A percentile compares a stretch with the other conserved stretches of the same genome.
Evolutionary conservation across 2,329 filamentous ascomycete genomes (phyloP).

Genomic region (Diaporthe sp.): DNA sequence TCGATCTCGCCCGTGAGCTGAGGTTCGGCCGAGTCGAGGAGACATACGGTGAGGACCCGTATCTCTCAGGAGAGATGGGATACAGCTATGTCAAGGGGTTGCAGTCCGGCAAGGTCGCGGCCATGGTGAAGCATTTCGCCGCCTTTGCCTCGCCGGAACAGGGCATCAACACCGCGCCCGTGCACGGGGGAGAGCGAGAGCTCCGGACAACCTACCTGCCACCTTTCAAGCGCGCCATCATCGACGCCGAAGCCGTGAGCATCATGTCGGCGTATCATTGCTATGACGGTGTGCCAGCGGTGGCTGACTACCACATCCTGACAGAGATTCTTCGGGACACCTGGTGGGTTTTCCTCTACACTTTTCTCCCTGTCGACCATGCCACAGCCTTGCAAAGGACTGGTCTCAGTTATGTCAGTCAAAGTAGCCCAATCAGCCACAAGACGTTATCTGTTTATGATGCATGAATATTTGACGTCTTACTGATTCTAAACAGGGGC

Average conservation of each 20-base stretch:
- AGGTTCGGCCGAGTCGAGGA: constrained; percentile 82
- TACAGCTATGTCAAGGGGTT: constrained; percentile 71
- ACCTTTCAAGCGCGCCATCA: constrained; percentile 77
- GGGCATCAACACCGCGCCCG: constrained; percentile 76
- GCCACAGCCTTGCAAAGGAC: neutral
- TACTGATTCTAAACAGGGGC: constrained; percentile 50
- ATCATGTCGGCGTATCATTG: constrained; percentile 84
- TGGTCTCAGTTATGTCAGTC: neutral
- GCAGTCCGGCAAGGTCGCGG: constrained; percentile 74
- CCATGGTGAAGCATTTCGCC: constrained; percentile 83
- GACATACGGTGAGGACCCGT: constrained; percentile 78
- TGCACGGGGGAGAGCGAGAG: constrained; percentile 66
- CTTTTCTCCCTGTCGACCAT: no score
- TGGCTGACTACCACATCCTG: constrained; percentile 75
- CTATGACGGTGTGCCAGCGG: constrained; percentile 78
- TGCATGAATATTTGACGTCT: neutral
- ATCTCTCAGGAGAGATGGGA: constrained; percentile 76
- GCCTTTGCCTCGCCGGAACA: constrained; percentile 79
- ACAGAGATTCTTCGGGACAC: constrained; percentile 78
- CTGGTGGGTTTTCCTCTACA: constrained; percentile 60
- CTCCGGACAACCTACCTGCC: constrained; percentile 70
- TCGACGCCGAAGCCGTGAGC: constrained; percentile 75
- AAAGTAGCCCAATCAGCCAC: neutral
- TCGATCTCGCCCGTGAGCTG: constrained; percentile 78
- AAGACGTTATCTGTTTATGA: neutral